These are phyloP conservation scores for Aurifilum marmelostoma DNA, from an alignment of 2,329 filamentous ascomycete genomes.

Conservation along the genomic window DNA sequence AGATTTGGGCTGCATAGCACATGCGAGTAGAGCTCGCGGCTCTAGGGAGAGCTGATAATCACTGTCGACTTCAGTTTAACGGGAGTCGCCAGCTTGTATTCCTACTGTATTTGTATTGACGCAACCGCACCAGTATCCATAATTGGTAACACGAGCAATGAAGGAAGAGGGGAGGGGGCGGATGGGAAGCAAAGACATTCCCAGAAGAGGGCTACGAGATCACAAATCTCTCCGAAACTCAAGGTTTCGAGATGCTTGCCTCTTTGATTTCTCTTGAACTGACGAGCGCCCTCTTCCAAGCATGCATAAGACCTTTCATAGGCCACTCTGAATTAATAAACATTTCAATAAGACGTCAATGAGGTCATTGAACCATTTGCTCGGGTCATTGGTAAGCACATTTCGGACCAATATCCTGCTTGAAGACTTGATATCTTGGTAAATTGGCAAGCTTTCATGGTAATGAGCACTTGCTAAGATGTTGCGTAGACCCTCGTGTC, in stretches of 20 bases:
- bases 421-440: neutral
- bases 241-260: no score
- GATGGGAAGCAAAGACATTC: neutral
- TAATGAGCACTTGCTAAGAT: neutral
- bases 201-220: neutral
- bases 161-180: no score
- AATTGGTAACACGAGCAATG: no score
- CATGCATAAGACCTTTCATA: neutral
- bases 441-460: neutral
- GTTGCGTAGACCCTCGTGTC: neutral
- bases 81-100: neutral
- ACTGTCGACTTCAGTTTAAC: neutral
- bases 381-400: neutral
- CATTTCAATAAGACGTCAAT: neutral
- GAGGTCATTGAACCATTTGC: accelerated
- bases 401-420: neutral
- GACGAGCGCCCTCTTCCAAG: neutral
- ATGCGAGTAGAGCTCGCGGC: neutral
- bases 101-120: neutral
- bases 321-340: neutral
- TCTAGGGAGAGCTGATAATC: neutral
- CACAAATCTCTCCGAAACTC: neutral
- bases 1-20: conserved; percentile 18
- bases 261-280: neutral
- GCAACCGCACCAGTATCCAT: no score